Conservation (phyloP, 169 alveolate species). For the Eimeria necatrix region DNA sequence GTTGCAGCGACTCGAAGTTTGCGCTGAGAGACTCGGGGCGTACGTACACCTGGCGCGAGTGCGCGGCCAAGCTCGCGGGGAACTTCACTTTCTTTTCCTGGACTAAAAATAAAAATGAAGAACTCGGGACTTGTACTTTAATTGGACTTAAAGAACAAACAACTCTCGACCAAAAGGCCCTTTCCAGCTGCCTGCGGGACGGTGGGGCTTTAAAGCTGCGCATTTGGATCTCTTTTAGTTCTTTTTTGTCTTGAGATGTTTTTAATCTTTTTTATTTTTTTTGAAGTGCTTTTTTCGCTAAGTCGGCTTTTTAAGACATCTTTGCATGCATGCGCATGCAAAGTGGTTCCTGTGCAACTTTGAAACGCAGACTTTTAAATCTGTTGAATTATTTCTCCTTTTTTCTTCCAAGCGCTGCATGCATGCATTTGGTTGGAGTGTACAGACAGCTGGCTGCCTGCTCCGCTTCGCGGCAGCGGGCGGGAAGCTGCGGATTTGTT, state of each 20-base stretch:
- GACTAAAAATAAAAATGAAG: background rate
- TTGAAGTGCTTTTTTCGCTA: background rate
- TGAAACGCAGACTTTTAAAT: too few species aligned
- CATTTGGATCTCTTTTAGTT: background rate
- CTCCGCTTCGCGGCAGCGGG: too few species aligned
- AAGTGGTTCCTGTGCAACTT: too few species aligned
- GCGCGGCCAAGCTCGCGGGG: background rate
- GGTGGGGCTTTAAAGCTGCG: background rate
- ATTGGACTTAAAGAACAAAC: background rate
- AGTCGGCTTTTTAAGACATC: too few species aligned
- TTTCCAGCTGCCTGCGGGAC: constrained; percentile 38
- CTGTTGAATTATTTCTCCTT: too few species aligned
- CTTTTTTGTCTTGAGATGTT: background rate
- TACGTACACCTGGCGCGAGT: constrained; percentile 71
- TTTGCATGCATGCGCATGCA: too few species aligned
- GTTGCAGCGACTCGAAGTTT: constrained; percentile 8
- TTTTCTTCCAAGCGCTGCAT: too few species aligned
- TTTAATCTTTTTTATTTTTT: too few species aligned
- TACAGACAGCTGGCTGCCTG: background rate
- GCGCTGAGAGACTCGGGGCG: background rate
- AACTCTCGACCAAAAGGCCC: background rate
- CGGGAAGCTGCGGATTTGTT: too few species aligned
- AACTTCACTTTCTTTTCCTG: constrained; percentile 52
- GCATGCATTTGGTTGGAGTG: background rate
- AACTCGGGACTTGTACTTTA: constrained; percentile 4